Evolutionary conservation across 2,329 filamentous ascomycete genomes (phyloP).

Genomic region (Botrytis hyacinthi): DNA sequence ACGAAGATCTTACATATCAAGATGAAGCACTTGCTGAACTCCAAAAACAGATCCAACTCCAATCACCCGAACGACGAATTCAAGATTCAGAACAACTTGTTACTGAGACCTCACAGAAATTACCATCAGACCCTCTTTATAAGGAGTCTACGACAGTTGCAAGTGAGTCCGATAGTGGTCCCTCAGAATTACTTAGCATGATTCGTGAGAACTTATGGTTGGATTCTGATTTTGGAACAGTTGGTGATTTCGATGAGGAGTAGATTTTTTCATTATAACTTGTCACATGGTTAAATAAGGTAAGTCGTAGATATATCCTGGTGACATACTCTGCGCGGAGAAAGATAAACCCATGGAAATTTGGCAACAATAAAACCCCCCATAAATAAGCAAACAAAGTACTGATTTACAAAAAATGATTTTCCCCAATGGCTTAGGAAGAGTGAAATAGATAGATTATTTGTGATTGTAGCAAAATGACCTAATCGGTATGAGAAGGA

Average conservation of each 20-base stretch:
- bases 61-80: not conserved
- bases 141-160: not conserved
- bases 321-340: not conserved
- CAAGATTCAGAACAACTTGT: not conserved
- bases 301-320: not conserved
- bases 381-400: not conserved
- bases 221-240: not conserved
- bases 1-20: too few relatives aligned
- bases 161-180: not conserved
- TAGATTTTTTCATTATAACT: not conserved
- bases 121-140: not conserved
- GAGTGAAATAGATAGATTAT: not conserved
- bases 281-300: constrained; percentile 2
- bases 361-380: not conserved
- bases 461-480: not conserved
- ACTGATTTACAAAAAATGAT: not conserved
- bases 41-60: not conserved
- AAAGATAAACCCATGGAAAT: not conserved
- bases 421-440: not conserved
- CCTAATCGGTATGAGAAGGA: not conserved
- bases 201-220: not conserved
- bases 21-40: not conserved
- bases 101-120: not conserved
- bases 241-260: not conserved
- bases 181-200: not conserved